Conservation (phyloP, 371 early-diverging fungal genomes). For the Mucor mucedo region DNA sequence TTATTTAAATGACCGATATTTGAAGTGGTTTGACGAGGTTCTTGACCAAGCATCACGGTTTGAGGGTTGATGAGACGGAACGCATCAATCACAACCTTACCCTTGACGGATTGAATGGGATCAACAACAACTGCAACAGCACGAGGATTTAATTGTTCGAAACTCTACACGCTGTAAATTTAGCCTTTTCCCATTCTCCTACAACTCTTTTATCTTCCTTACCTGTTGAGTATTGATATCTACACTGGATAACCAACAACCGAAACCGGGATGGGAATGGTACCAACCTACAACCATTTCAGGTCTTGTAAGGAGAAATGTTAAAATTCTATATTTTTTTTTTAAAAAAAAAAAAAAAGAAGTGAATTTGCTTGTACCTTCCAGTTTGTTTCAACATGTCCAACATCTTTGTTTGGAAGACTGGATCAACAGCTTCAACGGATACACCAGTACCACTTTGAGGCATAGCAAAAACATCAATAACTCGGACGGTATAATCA, state of each 20-base stretch:
- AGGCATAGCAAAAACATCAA: conserved; percentile 99
- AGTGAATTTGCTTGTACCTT: conserved; percentile 59
- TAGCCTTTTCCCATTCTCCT: conserved; percentile 16
- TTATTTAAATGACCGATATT: conserved; percentile 99
- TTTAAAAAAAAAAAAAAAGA: neutral
- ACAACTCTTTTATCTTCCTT: conserved; percentile 45
- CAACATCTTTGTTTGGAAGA: conserved; percentile 99
- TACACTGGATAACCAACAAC: conserved; percentile 99
- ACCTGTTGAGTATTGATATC: conserved; percentile 98
- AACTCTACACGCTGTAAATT: conserved; percentile 57
- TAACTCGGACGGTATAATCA: conserved; percentile 99
- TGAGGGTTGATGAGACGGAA: conserved; percentile 98
- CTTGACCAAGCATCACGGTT: conserved; percentile 87
- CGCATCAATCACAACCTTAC: conserved; percentile 99
- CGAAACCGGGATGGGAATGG: conserved; percentile 99
- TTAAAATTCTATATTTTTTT: neutral
- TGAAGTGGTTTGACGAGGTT: conserved; percentile 99
- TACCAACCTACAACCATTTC: conserved; percentile 99
- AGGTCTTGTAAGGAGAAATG: conserved; percentile 60
- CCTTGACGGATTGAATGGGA: conserved; percentile 99
- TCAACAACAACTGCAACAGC: conserved; percentile 99
- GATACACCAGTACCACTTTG: conserved; percentile 99
- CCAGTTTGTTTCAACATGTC: conserved; percentile 99
- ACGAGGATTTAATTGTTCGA: conserved; percentile 96
- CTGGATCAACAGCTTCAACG: conserved; percentile 99